Evolutionary conservation across 768 basidiomycete genomes (phyloP).

Genomic region (Auricularia cornea): DNA sequence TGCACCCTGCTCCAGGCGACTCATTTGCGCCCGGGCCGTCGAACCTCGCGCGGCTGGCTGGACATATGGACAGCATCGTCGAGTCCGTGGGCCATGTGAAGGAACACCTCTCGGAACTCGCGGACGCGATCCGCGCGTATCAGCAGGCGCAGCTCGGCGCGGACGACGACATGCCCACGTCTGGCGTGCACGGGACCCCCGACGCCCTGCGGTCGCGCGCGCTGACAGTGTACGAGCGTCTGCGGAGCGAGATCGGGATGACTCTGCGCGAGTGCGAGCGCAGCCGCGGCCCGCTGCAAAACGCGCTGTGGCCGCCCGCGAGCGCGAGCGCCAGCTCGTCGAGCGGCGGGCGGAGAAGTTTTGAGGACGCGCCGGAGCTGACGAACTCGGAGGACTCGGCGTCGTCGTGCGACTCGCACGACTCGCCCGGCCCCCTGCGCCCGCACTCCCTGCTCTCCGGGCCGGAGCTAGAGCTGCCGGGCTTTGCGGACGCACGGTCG

Average conservation of each 20-base stretch:
- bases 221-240: conserved; percentile 62
- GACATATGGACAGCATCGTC: conserved; percentile 64
- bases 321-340: too few relatives aligned
- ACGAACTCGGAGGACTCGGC: background rate
- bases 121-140: conserved; percentile 21
- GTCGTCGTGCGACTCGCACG: conserved; percentile 1
- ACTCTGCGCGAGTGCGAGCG: conserved; percentile 79
- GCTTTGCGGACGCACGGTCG: conserved; percentile 4
- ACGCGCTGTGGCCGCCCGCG: conserved; percentile 42
- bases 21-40: conserved; percentile 73
- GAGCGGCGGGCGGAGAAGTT: background rate
- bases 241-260: conserved; percentile 67
- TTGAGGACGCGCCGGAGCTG: background rate
- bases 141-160: background rate
- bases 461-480: background rate
- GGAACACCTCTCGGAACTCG: conserved; percentile 38
- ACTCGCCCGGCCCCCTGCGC: background rate
- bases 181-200: background rate
- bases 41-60: conserved; percentile 58
- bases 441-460: background rate
- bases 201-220: conserved; percentile 22
- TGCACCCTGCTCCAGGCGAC: background rate
- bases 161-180: background rate
- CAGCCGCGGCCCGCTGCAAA: conserved; percentile 55
- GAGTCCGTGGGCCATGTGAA: conserved; percentile 64